Percentiles rank a stretch among this genome's conserved stretches.
Evolutionary conservation across 2,329 filamentous ascomycete genomes (phyloP).

Genomic region (Chrysosporium keratinophilum): DNA sequence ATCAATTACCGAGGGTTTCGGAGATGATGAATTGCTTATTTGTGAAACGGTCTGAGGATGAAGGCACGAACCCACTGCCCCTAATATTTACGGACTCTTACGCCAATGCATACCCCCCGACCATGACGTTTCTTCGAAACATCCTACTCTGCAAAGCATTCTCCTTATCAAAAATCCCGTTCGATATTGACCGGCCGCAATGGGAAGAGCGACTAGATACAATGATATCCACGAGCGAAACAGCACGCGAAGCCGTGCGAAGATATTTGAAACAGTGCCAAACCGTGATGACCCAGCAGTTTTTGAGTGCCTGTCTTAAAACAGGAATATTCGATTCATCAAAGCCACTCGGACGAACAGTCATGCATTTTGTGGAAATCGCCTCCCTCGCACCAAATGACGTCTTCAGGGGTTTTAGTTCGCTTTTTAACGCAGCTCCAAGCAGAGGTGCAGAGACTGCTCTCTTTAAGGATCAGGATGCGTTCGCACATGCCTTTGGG

Average conservation of each 20-base stretch:
- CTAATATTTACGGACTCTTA: constrained; percentile 23
- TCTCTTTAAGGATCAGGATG: constrained; percentile 36
- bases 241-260: constrained; percentile 48
- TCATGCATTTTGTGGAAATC: constrained; percentile 44
- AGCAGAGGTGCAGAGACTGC: background rate
- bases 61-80: constrained; percentile 25
- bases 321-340: constrained; percentile 32
- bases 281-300: constrained; percentile 31
- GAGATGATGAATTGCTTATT: constrained; percentile 25
- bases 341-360: constrained; percentile 36
- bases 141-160: constrained; percentile 52
- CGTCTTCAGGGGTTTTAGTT: constrained; percentile 40
- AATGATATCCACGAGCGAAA: constrained; percentile 58
- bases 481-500: constrained; percentile 62
- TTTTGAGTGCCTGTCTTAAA: constrained; percentile 39
- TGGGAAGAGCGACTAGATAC: constrained; percentile 76
- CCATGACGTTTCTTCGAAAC: constrained; percentile 58
- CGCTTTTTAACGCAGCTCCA: too few species aligned
- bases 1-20: constrained; percentile 32
- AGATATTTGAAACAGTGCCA: constrained; percentile 25
- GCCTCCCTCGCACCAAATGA: constrained; percentile 46
- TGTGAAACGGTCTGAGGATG: background rate
- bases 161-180: constrained; percentile 28
- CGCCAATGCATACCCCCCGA: constrained; percentile 52
- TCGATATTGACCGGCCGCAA: constrained; percentile 56